Evolutionary conservation across 2,329 filamentous ascomycete species (phyloP), one percentile per base, ranked within the genome.

Genomic region (Cercospora sp.): DNA sequence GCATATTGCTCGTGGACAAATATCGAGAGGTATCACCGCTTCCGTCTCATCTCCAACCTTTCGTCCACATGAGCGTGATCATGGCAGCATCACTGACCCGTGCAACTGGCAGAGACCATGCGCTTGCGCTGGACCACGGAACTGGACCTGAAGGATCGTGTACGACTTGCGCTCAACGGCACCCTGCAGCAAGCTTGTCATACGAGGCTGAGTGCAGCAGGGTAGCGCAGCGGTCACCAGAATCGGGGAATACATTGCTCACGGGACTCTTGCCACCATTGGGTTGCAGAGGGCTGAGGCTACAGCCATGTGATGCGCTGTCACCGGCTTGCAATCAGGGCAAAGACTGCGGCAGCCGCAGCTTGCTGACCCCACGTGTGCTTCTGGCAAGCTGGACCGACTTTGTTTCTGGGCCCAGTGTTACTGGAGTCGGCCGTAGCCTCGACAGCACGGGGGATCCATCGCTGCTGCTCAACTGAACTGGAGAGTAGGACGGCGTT

Each of bases 1-100:
- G 26, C 12, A 23, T 20, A n/a, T 20, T n/a, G 48, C 20, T 53
- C 20, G 20, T 61, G 66, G 60, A 64, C 62, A 64, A 68, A 68
- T 53, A 58, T 30, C 23, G 26, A 48, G 57, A 59, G 66, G 63
- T 65, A 65, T 65, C 51, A 65, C 63, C 26, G 53, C 8, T 60
- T 36, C 45, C 42, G 42, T 61, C 42, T 60, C 36, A 64, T 30
- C 30, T 48, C 58, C 40, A 36, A 23, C 55, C n/a, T 40, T 60
- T 28, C 31, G 5, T 28, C 16, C 26, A 18, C 31, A 30, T 8
- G 23, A 58, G 28, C 26, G 16, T 55, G n/a, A 42, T 20, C 26
- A 12, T n/a, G 28, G 45, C 10, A 16, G 10, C 18, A 26, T 60
- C 13, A 31, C 66, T 68, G 62, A 68, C 61, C 16, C 60, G 42